phyloP scores from a whole-genome alignment of 371 early-diverging fungal genomes.

The Mucor velutinosus region DNA sequence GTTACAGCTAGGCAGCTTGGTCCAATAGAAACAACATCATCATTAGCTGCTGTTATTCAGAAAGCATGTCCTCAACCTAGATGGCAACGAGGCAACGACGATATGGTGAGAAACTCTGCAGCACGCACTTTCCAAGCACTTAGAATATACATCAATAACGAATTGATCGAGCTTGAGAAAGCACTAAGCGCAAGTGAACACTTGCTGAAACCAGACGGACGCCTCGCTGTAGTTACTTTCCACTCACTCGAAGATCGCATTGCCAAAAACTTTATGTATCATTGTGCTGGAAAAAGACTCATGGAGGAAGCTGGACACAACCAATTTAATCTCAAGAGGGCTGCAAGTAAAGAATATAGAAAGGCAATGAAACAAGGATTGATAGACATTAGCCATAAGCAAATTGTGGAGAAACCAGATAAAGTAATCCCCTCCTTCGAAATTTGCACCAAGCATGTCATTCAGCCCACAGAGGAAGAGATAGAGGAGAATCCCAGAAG shows the following conservation, averaged over 20 bases:
- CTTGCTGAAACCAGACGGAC: slow-evolving; percentile 57
- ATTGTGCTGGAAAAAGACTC: slow-evolving; percentile 35
- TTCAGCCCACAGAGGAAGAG: slow-evolving; percentile 56
- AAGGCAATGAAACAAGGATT: slow-evolving; percentile 19
- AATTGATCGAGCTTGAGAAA: slow-evolving; percentile 58
- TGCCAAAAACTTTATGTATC: slow-evolving; percentile 65
- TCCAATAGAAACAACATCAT: slow-evolving; percentile 58
- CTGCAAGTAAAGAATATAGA: slow-evolving; percentile 28
- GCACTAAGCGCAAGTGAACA: slow-evolving; percentile 57
- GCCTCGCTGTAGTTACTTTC: slow-evolving; percentile 67
- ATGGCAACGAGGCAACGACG: slow-evolving; percentile 49
- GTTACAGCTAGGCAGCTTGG: slow-evolving; percentile 49
- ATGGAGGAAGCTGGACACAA: slow-evolving; percentile 30
- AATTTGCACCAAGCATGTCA: slow-evolving; percentile 43
- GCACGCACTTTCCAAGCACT: slow-evolving; percentile 63
- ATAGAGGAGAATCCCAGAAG: slow-evolving; percentile 57
- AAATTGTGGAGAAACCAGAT: slow-evolving; percentile 1
- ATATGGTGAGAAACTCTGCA: slow-evolving; percentile 53
- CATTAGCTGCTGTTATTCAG: slow-evolving; percentile 58
- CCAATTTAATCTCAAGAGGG: slow-evolving; percentile 40
- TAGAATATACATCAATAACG: slow-evolving; percentile 75
- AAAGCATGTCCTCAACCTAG: slow-evolving; percentile 55
- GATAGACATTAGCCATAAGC: slow-evolving; percentile 6
- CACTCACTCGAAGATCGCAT: slow-evolving; percentile 78
- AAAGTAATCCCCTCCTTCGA: slow-evolving; percentile 33